Evolutionary conservation across 257 asterid species (phyloP), one percentile per base, ranked within the genome.

Genomic region (Fraxinus anomala): DNA sequence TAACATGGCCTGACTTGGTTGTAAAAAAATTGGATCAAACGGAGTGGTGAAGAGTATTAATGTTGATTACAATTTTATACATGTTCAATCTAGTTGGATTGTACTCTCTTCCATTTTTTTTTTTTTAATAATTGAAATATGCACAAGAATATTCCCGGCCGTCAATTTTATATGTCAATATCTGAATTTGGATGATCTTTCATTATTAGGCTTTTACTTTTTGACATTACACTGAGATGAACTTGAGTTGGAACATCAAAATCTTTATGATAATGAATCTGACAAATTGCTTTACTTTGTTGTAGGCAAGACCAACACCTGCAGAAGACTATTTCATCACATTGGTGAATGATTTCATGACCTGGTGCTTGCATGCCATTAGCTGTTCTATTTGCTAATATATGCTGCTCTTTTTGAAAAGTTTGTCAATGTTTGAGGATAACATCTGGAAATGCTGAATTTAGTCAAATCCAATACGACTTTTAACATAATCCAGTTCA

Each of bases 401-500:
- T 59, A 26, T 12, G 37, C 49, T 72, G 56, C 7, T 66, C 34
- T 24, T 5, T 39, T 3, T 44, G 49, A 34, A n/a, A 39, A 67
- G 61, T 47, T 67, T 75, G 39, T 56, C 40, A 28, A 30, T 71
- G 34, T 23, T 69, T 73, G 34, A 74, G 36, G 33, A 72, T 14
- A 77, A 56, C 63, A 6, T 73, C 63, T 40, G 59, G 80, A 68
- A 31, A 80, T 87, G 94, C 68, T 80, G 85, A 79, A 77, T 68
- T 71, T 61, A 28, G 40, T 74, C 80, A 79, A 84, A 81, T 42
- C 70, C 40, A 76, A 31, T 77, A 19, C 66, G 63, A 59, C 72
- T 72, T 70, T 75, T 39, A 19, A 73, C 75, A 40, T 59, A 72
- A 68, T 72, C 44, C 61, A 37, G 75, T 80, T 51, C 21, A 39